Evolutionary conservation across 371 early-diverging fungal species (phyloP), one percentile per base, ranked within the genome.

Genomic region (Batkoa obscura): DNA sequence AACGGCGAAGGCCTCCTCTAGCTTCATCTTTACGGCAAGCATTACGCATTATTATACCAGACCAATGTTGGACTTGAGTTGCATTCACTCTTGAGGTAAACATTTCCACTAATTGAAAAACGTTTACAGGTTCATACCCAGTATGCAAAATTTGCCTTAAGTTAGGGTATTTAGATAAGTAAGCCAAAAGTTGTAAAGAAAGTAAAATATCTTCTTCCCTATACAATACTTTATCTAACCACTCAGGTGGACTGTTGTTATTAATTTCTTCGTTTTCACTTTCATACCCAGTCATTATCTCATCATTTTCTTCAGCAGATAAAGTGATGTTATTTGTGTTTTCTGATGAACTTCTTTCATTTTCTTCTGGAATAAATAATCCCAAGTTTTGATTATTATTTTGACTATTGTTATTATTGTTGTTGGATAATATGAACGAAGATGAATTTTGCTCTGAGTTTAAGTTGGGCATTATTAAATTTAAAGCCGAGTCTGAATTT

Each of bases 121-220:
- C 83, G 50, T 84, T 81, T 15, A 61, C 58, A 30, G 68, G 62
- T 51, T 65, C 64, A 48, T 77, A 67, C 37, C 72, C 65, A n/a
- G 71, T 62, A 68, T 88, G 79, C 60, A 90, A 69, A 15, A 73
- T 58, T 15, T 71, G 70, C 17, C 86, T 78, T 47, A 86, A 70
- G 43, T 75, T 71, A 34, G 83, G 77, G 66, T 88, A 84, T 66
- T 93, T 93, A 48, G 83, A 81, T 10, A 90, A 72, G 60, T 84
- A 87, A 37, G 90, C 90, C 8, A 89, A 71, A 23, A 93, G 69
- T 66, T 90, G 88, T 57, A 86, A 67, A 0, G 86, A 79, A 38
- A 86, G 70, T n/a, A 88, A 71, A 23, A 90, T 80, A 57, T 91
- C 87, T 62, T 87, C 86, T 61, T 81, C 82, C 35, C 87, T 78